A percentile compares a stretch with the other conserved stretches of the same genome.
phyloP scores from a whole-genome alignment of 2,329 filamentous ascomycete species.

The Paracamarosporium sp. region DNA sequence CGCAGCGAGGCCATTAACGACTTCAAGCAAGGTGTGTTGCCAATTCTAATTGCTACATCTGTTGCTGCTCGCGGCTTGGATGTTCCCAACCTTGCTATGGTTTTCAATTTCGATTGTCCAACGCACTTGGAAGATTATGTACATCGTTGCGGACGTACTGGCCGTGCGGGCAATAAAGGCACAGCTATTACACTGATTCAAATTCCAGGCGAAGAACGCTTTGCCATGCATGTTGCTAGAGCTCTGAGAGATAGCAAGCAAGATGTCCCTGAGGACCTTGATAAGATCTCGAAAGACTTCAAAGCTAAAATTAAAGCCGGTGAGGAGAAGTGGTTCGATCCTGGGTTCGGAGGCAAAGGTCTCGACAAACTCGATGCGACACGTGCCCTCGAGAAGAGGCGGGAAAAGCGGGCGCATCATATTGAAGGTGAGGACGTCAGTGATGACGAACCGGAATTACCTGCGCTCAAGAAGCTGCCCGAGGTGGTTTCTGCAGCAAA shows the following conservation, averaged over 20 bases:
- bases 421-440: conserved; percentile 88
- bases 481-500: conserved; percentile 38
- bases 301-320: conserved; percentile 90
- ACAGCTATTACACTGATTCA: conserved; percentile 95
- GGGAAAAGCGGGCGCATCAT: conserved; percentile 78
- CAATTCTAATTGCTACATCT: conserved; percentile 91
- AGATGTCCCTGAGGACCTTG: conserved; percentile 73
- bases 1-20: conserved; percentile 43
- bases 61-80: conserved; percentile 94
- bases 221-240: conserved; percentile 85
- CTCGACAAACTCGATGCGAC: conserved; percentile 91
- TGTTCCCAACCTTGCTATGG: conserved; percentile 93
- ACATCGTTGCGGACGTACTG: conserved; percentile 90
- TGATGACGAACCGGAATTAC: conserved; percentile 71
- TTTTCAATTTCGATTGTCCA: conserved; percentile 93
- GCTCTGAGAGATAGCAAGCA: conserved; percentile 92
- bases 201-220: conserved; percentile 89
- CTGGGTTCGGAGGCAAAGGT: conserved; percentile 94
- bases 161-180: conserved; percentile 91
- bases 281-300: conserved; percentile 70
- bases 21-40: conserved; percentile 74
- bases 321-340: conserved; percentile 82
- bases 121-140: conserved; percentile 98
- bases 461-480: conserved; percentile 67
- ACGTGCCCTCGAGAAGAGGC: conserved; percentile 82